Conservation (phyloP, 257 asterid species). For the Solanum okadae region DNA sequence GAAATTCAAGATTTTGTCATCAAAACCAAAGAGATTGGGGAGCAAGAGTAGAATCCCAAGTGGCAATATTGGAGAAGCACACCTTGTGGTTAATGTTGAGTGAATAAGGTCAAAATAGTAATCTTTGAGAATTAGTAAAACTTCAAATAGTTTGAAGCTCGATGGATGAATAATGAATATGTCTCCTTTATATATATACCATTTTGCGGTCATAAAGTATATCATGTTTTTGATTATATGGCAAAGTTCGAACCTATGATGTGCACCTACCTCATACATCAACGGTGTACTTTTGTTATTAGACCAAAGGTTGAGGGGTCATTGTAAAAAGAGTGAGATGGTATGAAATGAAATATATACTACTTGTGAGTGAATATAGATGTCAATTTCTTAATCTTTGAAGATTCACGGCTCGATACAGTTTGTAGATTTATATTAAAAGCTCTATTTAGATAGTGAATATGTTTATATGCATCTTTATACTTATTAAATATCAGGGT, state of each 20-base stretch:
- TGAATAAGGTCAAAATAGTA: neutral
- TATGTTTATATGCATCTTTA: too few relatives aligned
- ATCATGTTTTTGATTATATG: neutral
- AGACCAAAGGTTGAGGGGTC: neutral
- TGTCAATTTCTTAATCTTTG: too few relatives aligned
- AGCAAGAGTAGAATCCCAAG: neutral
- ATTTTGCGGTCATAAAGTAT: neutral
- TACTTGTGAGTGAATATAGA: too few relatives aligned
- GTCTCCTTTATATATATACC: too few relatives aligned
- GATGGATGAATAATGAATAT: neutral
- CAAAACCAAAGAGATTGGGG: neutral
- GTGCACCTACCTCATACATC: neutral
- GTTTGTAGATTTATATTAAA: too few relatives aligned
- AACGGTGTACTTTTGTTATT: neutral
- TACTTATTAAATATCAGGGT: too few relatives aligned
- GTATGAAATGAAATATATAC: neutral
- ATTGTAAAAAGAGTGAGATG: neutral
- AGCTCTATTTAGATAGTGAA: neutral
- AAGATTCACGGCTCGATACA: too few relatives aligned
- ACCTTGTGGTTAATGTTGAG: neutral
- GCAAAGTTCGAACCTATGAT: neutral
- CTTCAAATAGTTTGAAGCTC: neutral
- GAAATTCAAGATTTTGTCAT: conserved; percentile 24
- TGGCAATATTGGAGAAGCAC: neutral
- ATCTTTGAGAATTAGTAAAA: neutral